Base-by-base conservation (phyloP, 495 filamentous ascomycete genomes). In the Gamarada debralockiae region DNA sequence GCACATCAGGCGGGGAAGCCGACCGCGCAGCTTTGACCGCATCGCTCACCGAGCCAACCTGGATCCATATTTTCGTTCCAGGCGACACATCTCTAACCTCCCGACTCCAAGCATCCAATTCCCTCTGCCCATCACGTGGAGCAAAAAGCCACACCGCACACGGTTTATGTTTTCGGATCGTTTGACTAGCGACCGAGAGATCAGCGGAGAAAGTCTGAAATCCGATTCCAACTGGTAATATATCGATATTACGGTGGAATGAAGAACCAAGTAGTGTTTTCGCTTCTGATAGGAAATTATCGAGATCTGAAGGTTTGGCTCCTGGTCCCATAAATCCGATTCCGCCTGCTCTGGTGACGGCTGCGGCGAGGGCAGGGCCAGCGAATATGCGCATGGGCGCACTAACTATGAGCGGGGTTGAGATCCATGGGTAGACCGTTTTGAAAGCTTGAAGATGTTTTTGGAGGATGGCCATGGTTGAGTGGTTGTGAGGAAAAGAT, bases 321-420 rank as follows among this genome's bases (percentile, higher is more conserved):
- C 72, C 73, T 20, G 65, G 62, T 37, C 62, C 73, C 13, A 75
- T 56, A 65, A 79, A 79, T 50, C 79, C 79, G 1, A 82, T 63
- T 4, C 79, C 79, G 12, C 82, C 81, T 22, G 83, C 79, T 29
- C 57, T 61, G 3, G 80, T 80, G n/a, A 85, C 71, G 22, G 74
- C 72, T 14, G 73, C 61, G 6, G 84, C 73, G 0, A 90, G 69
- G 38, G 67, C 64, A 12, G 81, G 76, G 3, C 82, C 77, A 4
- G 86, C 74, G 59, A 89, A 79, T 20, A 84, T 69, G 41, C 82
- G 78, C 86, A 92, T 90, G 5, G 87, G 87, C 0, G 86, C 87
- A 47, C 72, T 62, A 46, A 83, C 71, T 18, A 92, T 73, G 37
- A 90, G 71, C 0, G 87, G 86, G 3, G 29, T 31, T 7, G 17